phyloP scores from a whole-genome alignment of 108 stramenopile species.

The Skeletonema grethae region DNA sequence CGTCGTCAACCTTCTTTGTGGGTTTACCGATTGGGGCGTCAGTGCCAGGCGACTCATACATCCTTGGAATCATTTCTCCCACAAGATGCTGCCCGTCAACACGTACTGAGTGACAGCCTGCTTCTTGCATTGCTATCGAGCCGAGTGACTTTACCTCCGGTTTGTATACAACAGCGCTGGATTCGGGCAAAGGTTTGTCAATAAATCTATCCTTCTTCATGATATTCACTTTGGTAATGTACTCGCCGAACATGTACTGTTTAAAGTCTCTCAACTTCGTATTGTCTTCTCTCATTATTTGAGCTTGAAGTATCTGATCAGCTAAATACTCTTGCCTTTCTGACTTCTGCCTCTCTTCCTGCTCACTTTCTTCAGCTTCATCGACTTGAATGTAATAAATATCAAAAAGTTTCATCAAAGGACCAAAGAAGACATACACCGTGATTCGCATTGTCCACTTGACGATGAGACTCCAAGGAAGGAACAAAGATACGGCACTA shows the following conservation, averaged over 20 bases:
- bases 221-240: conserved; percentile 62
- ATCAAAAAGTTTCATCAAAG: conserved; percentile 85
- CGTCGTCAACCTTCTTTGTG: conserved; percentile 58
- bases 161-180: conserved; percentile 61
- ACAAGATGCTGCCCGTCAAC: conserved; percentile 71
- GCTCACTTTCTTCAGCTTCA: conserved; percentile 41
- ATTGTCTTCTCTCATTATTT: conserved; percentile 55
- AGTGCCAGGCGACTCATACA: conserved; percentile 34
- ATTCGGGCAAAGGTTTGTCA: conserved; percentile 71
- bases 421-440: conserved; percentile 73
- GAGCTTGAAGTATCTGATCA: conserved; percentile 39
- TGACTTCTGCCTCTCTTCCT: conserved; percentile 11
- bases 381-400: conserved; percentile 54
- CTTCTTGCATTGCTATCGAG: conserved; percentile 79
- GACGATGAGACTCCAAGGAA: conserved; percentile 71
- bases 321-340: conserved; percentile 32
- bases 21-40: conserved; percentile 74
- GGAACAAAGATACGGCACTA: conserved; percentile 55
- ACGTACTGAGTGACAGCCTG: conserved; percentile 61
- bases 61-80: conserved; percentile 76
- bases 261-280: conserved; percentile 76
- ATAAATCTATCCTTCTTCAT: conserved; percentile 66
- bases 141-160: conserved; percentile 48
- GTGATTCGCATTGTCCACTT: conserved; percentile 65
- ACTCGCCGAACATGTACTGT: conserved; percentile 76